Conservation (phyloP, 192 early-diverging fungal genomes). For the Chytriomyces hyalinus region DNA sequence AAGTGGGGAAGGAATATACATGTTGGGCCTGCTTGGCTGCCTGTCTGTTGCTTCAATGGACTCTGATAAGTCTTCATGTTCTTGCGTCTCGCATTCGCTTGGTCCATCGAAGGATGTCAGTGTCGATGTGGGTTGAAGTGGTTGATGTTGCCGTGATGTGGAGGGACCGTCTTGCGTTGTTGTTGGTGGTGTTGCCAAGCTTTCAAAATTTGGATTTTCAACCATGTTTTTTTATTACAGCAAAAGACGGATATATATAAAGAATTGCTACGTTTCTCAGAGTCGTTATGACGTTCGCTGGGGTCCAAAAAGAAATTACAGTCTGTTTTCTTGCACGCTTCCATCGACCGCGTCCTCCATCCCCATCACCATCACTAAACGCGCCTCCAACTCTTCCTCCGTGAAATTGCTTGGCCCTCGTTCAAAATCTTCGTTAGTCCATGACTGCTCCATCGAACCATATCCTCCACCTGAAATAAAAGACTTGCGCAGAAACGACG, state of each 20-base stretch:
- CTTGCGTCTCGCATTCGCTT: too few relatives aligned
- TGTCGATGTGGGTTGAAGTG: not conserved
- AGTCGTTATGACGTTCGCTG: too few relatives aligned
- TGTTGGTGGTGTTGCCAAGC: not conserved
- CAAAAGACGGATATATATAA: not conserved
- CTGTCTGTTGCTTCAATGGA: too few relatives aligned
- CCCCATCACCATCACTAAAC: not conserved
- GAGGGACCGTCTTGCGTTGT: not conserved
- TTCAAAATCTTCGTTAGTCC: not conserved
- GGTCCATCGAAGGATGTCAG: too few relatives aligned
- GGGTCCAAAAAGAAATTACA: not conserved
- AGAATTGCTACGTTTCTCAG: too few relatives aligned
- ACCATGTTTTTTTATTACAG: not conserved
- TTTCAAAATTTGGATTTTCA: not conserved
- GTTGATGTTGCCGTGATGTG: not conserved
- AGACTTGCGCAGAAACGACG: not conserved
- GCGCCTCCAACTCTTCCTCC: not conserved
- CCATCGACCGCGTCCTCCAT: conserved; percentile 12
- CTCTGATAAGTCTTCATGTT: too few relatives aligned
- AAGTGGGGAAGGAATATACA: not conserved
- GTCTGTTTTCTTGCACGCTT: not conserved
- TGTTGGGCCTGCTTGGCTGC: too few relatives aligned
- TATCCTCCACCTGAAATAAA: not conserved
- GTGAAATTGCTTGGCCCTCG: not conserved
- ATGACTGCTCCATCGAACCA: not conserved